Conservation (phyloP, 805 yeast species). For the Brettanomyces nanus region DNA sequence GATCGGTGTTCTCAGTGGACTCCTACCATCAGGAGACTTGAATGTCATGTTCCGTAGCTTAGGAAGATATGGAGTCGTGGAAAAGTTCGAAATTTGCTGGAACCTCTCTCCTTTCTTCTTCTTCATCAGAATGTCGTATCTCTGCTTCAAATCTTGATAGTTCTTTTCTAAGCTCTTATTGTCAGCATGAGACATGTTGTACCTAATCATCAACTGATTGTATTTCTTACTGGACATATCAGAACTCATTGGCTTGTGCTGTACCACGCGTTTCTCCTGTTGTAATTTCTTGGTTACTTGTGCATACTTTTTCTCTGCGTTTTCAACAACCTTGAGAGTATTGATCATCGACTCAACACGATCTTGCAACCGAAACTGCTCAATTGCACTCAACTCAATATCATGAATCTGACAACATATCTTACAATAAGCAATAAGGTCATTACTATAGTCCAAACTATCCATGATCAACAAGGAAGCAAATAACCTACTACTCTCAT, state of each 20-base stretch:
- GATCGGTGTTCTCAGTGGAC: neutral
- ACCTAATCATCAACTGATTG: constrained; percentile 3
- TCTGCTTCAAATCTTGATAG: neutral
- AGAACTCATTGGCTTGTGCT: neutral
- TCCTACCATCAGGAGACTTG: neutral
- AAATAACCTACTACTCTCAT: too few relatives aligned
- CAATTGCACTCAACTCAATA: neutral
- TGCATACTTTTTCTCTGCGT: constrained; percentile 2
- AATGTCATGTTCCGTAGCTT: neutral
- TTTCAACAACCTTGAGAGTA: neutral
- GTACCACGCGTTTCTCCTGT: neutral
- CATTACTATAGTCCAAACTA: too few relatives aligned
- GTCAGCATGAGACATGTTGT: constrained; percentile 3
- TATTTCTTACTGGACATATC: neutral
- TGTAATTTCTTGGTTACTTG: neutral
- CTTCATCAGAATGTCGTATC: neutral
- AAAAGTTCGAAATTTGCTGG: neutral
- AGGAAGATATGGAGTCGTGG: neutral
- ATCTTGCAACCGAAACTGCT: neutral
- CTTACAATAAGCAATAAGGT: neutral
- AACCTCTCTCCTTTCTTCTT: neutral
- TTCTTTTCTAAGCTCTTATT: neutral
- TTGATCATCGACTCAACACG: neutral
- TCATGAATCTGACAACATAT: neutral
- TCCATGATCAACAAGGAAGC: too few relatives aligned